Base-by-base conservation (phyloP, 2,329 filamentous ascomycete species). In the Harringtonia lauricola region DNA sequence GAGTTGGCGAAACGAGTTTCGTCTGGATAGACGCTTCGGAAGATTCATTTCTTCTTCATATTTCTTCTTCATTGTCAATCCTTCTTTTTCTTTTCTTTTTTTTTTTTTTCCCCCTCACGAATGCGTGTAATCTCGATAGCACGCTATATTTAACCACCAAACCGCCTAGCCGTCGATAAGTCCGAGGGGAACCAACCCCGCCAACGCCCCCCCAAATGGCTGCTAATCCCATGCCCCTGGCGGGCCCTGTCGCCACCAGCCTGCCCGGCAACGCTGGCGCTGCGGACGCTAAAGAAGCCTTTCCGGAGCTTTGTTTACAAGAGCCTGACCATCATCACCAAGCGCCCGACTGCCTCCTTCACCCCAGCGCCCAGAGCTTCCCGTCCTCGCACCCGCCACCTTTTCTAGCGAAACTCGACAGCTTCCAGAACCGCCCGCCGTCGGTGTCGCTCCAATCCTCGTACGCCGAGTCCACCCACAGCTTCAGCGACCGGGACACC, bases 261-360 rank as follows among this genome's bases (percentile, higher is more conserved):
- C 44, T 44, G 35, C 45, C 39, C 45, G 39, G 45, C 45, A 47
- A 47, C 45, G 42, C 43, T 34, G 24, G 38, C 24, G 24, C 24
- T 26, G 24, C 24, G 24, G 24, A 26, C 18, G 41, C 44, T 50
- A 57, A 54, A 46, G 57, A 63, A 53, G 55, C 57, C 54, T 64
- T 64, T 59, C 60, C 62, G 52, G 58, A 60, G 55, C 61, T 64
- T 62, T 67, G 64, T 68, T 67, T 67, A 67, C 62, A 60, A 47
- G 43, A 39, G 30, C 40, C 48, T 17, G 30, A 35, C 19, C 29
- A 39, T 21, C 34, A 39, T 21, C 34, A 33, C n/a, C 30, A 6
- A 7, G 15, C 12, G 7, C 13, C 15, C 13, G 30, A 14, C 12
- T 5, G n/a, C 30, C 12, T 47, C 40, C 43, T 36, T 29, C 26